Base-by-base conservation (phyloP, 768 basidiomycete genomes). In the Rhodotorula diobovata region DNA sequence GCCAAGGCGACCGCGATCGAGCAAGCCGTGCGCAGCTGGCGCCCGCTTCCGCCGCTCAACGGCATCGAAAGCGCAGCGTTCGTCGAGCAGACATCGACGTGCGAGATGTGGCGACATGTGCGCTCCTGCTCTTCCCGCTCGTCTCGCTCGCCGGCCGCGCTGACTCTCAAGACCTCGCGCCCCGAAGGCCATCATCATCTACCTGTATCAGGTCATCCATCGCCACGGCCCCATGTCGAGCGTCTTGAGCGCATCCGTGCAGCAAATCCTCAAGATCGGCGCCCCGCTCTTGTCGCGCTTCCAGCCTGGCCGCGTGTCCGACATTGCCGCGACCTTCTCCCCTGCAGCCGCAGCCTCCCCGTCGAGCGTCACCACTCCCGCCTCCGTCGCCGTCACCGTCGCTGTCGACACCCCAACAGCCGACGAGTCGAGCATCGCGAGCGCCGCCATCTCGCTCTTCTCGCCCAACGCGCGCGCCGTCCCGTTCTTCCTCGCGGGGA, bases 401-500 rank as follows among this genome's bases (percentile, higher is more conserved):
- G 3, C 18, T 2, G 41, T 12, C 41, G 41, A 43, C 11, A 11
- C 3, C 20, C 0, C 56, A 25, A 25, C 37, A 2, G 28, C 56
- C 7, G 20, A 6, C 12, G 25, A 7, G 4, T 37, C n/a, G n/a
- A n/a, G 14, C 18, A 18, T 25, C 57, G 34, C 39, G 12, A 15
- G 28, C 39, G 14, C 14, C 46, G 12, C 34, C 20, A 50, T 50
- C 12, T 61, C 63, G 43, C 43, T 67, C 51, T 59, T n/a, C n/a
- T 45, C 65, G 12, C 50, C 65, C n/a, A 50, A 56, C 25, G 32
- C 46, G 8, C 70, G 70, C 37, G 68, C 63, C 28, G 65, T 63
- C 3, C 73, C 73, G 15, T 74, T 62, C 62, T 70, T 70, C 73
- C 66, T 74, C 50, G 73, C 73, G 16, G 73, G 68, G 25, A 70